Evolutionary conservation across 1,284 basidiomycete species (phyloP).

Genomic region (Trametes sp.): DNA sequence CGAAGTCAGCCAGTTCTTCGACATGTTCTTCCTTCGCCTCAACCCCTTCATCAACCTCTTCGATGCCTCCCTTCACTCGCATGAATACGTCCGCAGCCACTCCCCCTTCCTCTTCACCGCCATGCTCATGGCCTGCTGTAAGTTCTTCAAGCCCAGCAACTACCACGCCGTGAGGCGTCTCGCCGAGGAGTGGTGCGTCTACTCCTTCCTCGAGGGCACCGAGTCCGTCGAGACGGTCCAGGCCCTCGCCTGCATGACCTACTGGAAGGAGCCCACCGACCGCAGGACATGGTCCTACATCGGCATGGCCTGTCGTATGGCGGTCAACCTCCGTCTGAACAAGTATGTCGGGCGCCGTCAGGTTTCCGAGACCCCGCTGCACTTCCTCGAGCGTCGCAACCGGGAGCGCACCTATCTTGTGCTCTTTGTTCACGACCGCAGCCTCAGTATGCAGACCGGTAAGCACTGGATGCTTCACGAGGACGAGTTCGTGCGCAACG

Average conservation of each 20-base stretch:
- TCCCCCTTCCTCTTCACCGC: conserved; percentile 84
- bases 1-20: conserved; percentile 73
- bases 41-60: conserved; percentile 89
- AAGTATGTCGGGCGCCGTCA: conserved; percentile 63
- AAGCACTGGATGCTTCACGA: conserved; percentile 86
- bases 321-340: conserved; percentile 81
- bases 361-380: conserved; percentile 64
- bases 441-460: conserved; percentile 83
- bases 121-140: conserved; percentile 83
- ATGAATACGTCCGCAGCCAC: conserved; percentile 73
- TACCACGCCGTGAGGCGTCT: conserved; percentile 74
- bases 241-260: conserved; percentile 83
- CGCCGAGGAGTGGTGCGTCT: conserved; percentile 74
- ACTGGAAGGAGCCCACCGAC: conserved; percentile 88
- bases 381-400: conserved; percentile 77
- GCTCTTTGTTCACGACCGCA: conserved; percentile 83
- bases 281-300: conserved; percentile 85
- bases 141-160: conserved; percentile 79
- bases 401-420: conserved; percentile 85
- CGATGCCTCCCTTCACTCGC: conserved; percentile 79
- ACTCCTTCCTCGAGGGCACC: conserved; percentile 77
- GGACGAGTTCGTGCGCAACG: conserved; percentile 74
- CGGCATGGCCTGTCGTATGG: conserved; percentile 88
- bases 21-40: conserved; percentile 77
- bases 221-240: conserved; percentile 85